These are phyloP conservation scores for Hysterium pulicare DNA, from an alignment of 2,329 filamentous ascomycete genomes.

Conservation along the genomic window DNA sequence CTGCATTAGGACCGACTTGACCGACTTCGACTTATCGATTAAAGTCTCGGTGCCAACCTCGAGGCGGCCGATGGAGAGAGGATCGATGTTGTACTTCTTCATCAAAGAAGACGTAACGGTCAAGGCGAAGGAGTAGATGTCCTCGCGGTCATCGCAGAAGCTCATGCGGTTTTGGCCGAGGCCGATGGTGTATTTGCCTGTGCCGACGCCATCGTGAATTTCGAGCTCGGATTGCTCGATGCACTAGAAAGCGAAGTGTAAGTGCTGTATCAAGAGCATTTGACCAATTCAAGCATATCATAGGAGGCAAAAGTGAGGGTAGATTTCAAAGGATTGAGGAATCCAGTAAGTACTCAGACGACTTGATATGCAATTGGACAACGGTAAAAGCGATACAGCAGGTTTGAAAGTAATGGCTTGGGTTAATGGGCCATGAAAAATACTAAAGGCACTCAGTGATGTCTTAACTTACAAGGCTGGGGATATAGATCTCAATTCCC, in stretches of 20 bases:
- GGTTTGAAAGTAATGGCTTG: no score
- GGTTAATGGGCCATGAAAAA: background rate
- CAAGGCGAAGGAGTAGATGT: slow-evolving; percentile 77
- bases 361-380: no score
- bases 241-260: slow-evolving; percentile 56
- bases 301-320: no score
- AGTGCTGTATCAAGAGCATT: no score
- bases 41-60: slow-evolving; percentile 85
- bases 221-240: slow-evolving; percentile 80
- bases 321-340: no score
- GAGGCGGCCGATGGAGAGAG: slow-evolving; percentile 72
- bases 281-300: no score
- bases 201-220: slow-evolving; percentile 78
- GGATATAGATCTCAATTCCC: slow-evolving; percentile 88
- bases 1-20: slow-evolving; percentile 87
- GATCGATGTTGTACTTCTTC: slow-evolving; percentile 79
- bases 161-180: slow-evolving; percentile 89
- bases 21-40: slow-evolving; percentile 86
- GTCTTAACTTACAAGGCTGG: slow-evolving; percentile 65
- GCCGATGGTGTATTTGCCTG: slow-evolving; percentile 87
- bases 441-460: background rate
- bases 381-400: no score
- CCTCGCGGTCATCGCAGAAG: slow-evolving; percentile 87
- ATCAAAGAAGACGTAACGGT: slow-evolving; percentile 75
- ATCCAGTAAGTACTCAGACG: no score